Evolutionary conservation across 192 early-diverging fungal genomes (phyloP).

Genomic region (Spinellus fusiger): DNA sequence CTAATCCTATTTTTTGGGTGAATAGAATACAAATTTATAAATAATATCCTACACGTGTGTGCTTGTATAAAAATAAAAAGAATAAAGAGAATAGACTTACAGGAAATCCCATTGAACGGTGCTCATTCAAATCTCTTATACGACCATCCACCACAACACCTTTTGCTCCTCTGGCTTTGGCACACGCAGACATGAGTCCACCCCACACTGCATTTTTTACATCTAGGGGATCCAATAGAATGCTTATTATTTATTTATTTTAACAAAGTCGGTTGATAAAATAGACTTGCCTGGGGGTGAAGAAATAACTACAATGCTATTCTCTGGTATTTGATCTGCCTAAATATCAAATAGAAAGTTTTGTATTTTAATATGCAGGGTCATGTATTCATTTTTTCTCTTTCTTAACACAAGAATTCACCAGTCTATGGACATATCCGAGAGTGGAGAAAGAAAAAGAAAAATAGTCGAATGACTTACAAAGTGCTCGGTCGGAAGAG

Average conservation of each 20-base stretch:
- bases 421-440: too few relatives aligned
- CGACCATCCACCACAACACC: conserved; percentile 50
- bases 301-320: conserved; percentile 45
- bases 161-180: conserved; percentile 34
- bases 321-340: conserved; percentile 42
- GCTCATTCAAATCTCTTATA: conserved; percentile 49
- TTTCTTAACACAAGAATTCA: background rate
- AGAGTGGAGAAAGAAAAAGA: too few relatives aligned
- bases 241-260: background rate
- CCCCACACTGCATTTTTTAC: conserved; percentile 53
- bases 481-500: conserved; percentile 1
- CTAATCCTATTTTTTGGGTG: too few relatives aligned
- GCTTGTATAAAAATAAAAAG: background rate
- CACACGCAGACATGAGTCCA: conserved; percentile 52
- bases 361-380: background rate
- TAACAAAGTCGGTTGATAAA: background rate
- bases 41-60: background rate
- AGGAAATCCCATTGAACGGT: conserved; percentile 39
- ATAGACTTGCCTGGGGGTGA: conserved; percentile 36
- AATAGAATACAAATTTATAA: background rate
- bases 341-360: conserved; percentile 3
- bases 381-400: background rate
- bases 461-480: too few relatives aligned
- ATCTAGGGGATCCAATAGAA: conserved; percentile 18
- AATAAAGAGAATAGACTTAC: conserved; percentile 20